Conservation (phyloP, 495 filamentous ascomycete species). For the Massariosphaeria phaeospora region DNA sequence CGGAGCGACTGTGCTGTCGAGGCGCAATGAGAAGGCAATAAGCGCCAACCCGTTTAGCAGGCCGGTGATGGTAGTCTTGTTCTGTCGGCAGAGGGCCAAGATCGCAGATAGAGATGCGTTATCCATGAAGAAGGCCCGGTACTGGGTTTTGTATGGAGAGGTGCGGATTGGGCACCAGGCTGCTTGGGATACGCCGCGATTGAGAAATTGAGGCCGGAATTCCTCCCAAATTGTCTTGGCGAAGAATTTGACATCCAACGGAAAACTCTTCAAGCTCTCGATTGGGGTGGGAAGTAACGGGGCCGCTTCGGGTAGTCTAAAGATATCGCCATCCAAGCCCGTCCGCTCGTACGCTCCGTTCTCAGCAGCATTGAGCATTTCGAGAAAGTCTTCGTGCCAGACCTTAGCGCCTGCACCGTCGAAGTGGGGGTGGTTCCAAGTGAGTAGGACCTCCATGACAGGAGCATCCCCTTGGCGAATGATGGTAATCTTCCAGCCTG, state of each 20-base stretch:
- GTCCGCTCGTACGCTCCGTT: conserved; percentile 13
- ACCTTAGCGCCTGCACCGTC: conserved; percentile 19
- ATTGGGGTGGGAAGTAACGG: conserved; percentile 19
- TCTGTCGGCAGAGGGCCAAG: conserved; percentile 16
- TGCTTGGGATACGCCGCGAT: conserved; percentile 18
- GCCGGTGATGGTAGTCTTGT: conserved; percentile 21
- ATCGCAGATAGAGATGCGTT: conserved; percentile 15
- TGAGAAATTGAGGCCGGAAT: conserved; percentile 13
- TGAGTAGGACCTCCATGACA: conserved; percentile 14
- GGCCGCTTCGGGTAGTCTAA: conserved; percentile 21
- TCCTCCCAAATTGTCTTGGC: conserved; percentile 14
- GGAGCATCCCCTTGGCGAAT: conserved; percentile 17
- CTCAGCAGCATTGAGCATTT: conserved; percentile 9
- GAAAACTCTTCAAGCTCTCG: conserved; percentile 17
- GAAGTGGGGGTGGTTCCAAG: conserved; percentile 17
- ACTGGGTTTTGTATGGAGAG: conserved; percentile 20
- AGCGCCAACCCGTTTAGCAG: conserved; percentile 11
- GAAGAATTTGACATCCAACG: conserved; percentile 12
- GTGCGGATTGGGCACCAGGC: conserved; percentile 14
- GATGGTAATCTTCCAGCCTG: conserved; percentile 19
- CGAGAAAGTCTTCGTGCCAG: conserved; percentile 17
- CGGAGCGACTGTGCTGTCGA: conserved; percentile 13
- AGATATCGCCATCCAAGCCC: conserved; percentile 19
- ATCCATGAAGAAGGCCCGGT: conserved; percentile 18
- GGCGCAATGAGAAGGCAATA: conserved; percentile 15